Evolutionary conservation across 2,329 filamentous ascomycete species (phyloP), one percentile per base, ranked within the genome.

Genomic region (Xylariomycetidae sp.): DNA sequence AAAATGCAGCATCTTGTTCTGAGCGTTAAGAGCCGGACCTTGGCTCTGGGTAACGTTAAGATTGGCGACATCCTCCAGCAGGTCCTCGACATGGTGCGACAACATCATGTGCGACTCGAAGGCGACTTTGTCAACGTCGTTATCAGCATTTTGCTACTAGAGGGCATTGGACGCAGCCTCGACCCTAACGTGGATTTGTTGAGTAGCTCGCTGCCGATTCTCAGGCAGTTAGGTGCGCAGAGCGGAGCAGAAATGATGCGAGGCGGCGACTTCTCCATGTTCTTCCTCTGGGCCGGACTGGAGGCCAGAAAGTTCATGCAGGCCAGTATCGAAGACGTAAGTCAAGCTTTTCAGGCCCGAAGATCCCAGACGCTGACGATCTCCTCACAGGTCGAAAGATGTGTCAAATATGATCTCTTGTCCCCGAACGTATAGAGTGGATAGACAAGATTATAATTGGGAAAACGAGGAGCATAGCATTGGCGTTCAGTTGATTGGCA

Each of bases 101-200:
- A 70, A 8, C 92, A 98, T 57, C 92, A 98, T 54, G 92, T 98
- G 4, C 75, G 92, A 7, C 74, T 98, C 31, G 92, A 98, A 60
- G 92, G 92, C 7, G 92, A 98, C 57, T 98, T 96, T 55, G 88
- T 98, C 55, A 98, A 98, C 54, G 92, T 98, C 4, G 90, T 98
- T 19, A 82, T 98, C 38, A 94, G 87, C 39, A 95, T 96, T 33
- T 65, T 98, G 20, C 70, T 98, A 2, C 70, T 98, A 2, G 92
- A 98, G 57, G 92, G 92, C 6, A 98, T 96, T 51, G 92, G 92
- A 0, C 75, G 92, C 40, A 86, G 72, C 38, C 64, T 98, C 12
- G 82, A 96, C 56, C 90, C 92, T 0, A 71, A 90, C 33, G 67
- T 95, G 29, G 92, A 98, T 61, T 68, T 98, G 10, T 82, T 98